These are phyloP conservation scores for Saraca asoca DNA, from an alignment of 331 rosid species.

Conservation along the genomic window DNA sequence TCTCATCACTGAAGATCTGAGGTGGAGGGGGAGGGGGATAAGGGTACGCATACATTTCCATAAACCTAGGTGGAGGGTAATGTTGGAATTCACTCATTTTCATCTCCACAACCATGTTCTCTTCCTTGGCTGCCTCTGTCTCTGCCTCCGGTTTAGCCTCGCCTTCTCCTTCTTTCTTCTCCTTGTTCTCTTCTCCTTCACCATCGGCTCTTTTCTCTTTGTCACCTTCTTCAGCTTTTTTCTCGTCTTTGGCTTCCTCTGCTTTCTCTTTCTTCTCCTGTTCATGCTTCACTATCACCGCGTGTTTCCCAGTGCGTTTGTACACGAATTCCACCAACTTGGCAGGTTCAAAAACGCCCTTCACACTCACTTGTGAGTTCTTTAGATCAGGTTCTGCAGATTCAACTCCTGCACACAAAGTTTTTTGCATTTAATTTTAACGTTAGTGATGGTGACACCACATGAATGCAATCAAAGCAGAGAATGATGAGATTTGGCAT, in stretches of 20 bases:
- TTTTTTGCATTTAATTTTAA: too few species aligned
- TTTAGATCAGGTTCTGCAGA: conserved; percentile 80
- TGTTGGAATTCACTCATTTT: conserved; percentile 48
- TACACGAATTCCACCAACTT: conserved; percentile 63
- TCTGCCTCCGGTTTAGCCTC: not conserved
- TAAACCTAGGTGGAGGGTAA: conserved; percentile 40
- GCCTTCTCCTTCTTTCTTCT: conserved; percentile 33
- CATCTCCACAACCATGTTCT: conserved; percentile 52
- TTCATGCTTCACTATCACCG: conserved; percentile 65
- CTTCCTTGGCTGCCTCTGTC: conserved; percentile 41
- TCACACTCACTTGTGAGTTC: conserved; percentile 72
- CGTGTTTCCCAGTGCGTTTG: conserved; percentile 76
- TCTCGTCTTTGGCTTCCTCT: conserved; percentile 44
- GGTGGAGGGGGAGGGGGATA: conserved; percentile 37
- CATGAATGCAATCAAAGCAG: not conserved
- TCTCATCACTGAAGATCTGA: conserved; percentile 92
- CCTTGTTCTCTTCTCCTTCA: conserved; percentile 33
- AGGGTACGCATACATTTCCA: conserved; percentile 51
- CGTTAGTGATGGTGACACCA: not conserved
- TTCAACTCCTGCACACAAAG: conserved; percentile 62
- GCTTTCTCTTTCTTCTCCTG: conserved; percentile 57
- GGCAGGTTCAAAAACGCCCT: conserved; percentile 65
- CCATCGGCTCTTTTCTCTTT: conserved; percentile 12
- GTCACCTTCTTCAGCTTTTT: conserved; percentile 36
- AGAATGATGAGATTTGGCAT: conserved; percentile 29